Evolutionary conservation across 148 eudicot genomes (phyloP), one percentile per base, ranked within the genome.

Genomic region (Rheum nobile): DNA sequence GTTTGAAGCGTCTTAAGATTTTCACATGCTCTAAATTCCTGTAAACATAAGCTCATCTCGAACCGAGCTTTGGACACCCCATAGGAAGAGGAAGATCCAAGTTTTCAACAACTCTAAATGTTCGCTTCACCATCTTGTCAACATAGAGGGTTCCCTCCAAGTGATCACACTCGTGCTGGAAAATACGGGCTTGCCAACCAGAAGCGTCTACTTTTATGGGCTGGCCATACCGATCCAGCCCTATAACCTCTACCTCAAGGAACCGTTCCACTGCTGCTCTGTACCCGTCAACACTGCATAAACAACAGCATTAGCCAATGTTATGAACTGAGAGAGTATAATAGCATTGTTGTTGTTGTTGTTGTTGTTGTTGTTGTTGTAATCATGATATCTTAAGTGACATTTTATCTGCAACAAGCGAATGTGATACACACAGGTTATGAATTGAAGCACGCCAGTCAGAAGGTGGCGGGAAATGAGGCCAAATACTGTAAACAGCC

Each of bases 151-250:
- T 91, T 76, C 99, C 97, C 1, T 90, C 91, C 75, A 95, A 76
- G 82, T 95, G 99, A 79, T 95, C 99, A 72, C 96, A 95, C 70
- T 95, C 96, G 38, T 95, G 99, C 79, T 95, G 99, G 41, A 95
- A 91, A 57, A 95, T 95, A 10, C 99, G 89, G 2, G 99, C 99
- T 77, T 95, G 96, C 99, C 99, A 95, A 22, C 99, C 97, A 50
- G 87, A 83, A 71, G 99, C 97, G 59, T 90, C 68, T 21, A 95
- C 84, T 82, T 86, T 92, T 24, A 88, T 74, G 6, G 96, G 89
- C 73, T 88, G 81, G 19, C 99, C 99, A 47, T 79, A 29, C 47
- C 90, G 87, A 77, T 88, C 92, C 63, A 90, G 74, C 67, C 97
- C 99, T 0, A 80, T 88, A 73, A 95, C 97, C 80, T 95, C 96